phyloP scores from a whole-genome alignment of 352 stramenopile species.

The Globisporangium lucens region DNA sequence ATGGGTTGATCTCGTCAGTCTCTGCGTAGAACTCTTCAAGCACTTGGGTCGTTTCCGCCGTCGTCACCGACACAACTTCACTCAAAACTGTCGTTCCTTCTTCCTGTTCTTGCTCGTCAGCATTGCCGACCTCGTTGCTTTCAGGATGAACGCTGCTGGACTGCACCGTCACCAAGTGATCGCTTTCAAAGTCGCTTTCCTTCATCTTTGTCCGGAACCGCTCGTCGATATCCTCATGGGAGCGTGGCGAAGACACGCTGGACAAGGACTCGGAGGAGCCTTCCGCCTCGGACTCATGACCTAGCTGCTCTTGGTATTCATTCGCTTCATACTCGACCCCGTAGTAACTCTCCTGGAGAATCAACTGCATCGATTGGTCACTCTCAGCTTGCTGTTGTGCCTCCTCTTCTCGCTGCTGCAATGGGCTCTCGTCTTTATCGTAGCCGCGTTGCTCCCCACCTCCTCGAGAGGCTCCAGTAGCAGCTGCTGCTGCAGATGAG shows the following conservation, averaged over 20 bases:
- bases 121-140: neutral
- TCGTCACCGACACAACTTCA: neutral
- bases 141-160: neutral
- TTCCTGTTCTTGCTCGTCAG: neutral
- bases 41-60: neutral
- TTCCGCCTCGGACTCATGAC: neutral
- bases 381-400: neutral
- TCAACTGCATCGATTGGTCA: neutral
- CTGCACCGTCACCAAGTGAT: neutral
- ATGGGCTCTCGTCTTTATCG: neutral
- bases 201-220: neutral
- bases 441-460: neutral
- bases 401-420: neutral
- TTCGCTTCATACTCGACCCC: conserved; percentile 1
- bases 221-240: neutral
- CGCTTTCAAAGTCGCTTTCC: neutral
- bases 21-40: neutral
- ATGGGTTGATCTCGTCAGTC: neutral
- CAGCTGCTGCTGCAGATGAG: neutral
- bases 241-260: neutral
- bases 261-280: neutral
- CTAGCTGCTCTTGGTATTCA: neutral
- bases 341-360: neutral
- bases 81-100: neutral
- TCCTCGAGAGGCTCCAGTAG: neutral